These are phyloP conservation scores for Serendipita sp. DNA, from an alignment of 768 basidiomycete genomes.

Conservation along the genomic window DNA sequence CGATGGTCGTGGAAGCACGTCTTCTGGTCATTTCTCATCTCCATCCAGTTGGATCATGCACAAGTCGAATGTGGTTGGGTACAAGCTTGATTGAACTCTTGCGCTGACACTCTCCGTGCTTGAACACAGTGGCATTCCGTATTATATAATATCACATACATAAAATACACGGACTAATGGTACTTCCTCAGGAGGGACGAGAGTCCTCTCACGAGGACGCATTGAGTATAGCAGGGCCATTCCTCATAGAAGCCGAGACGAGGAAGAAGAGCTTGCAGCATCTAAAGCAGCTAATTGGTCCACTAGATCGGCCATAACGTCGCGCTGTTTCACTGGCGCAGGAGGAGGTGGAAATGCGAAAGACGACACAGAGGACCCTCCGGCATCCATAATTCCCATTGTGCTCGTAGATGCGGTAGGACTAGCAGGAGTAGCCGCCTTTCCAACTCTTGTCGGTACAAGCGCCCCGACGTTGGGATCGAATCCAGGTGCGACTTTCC, in stretches of 20 bases:
- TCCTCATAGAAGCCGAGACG: neutral
- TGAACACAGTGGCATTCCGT: no score
- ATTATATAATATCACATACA: no score
- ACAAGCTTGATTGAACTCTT: no score
- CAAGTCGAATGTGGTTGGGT: no score
- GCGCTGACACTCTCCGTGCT: no score
- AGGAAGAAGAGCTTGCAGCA: slow-evolving; percentile 12
- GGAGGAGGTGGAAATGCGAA: slow-evolving; percentile 10
- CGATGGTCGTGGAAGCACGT: no score
- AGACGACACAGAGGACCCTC: slow-evolving; percentile 16
- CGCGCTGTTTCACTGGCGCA: slow-evolving; percentile 18
- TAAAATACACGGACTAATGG: no score
- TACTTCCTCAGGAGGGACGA: no score
- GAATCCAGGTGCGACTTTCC: slow-evolving; percentile 71
- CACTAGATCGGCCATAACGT: slow-evolving; percentile 73
- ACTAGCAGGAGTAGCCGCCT: slow-evolving; percentile 12
- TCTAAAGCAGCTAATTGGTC: slow-evolving; percentile 61
- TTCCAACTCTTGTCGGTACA: slow-evolving; percentile 30
- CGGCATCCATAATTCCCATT: slow-evolving; percentile 9
- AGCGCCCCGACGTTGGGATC: slow-evolving; percentile 46
- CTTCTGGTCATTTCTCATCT: no score
- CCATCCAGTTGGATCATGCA: no score
- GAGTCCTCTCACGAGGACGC: no score
- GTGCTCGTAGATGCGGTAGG: neutral
- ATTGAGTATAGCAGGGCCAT: no score